Evolutionary conservation across 108 stramenopile genomes (phyloP).

Genomic region (Skeletonema menzelii): DNA sequence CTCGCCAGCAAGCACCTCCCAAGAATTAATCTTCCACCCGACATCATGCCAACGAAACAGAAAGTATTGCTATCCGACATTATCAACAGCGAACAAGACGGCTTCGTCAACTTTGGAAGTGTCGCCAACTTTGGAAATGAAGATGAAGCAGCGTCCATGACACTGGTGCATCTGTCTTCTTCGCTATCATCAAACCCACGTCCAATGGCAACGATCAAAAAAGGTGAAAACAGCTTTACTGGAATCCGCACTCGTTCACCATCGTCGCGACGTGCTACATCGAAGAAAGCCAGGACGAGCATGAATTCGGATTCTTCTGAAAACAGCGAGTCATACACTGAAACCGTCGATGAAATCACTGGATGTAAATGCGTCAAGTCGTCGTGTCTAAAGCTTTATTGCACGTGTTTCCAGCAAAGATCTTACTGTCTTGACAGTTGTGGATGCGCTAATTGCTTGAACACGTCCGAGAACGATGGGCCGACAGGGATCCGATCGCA

Average conservation of each 20-base stretch:
- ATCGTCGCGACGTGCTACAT: background rate
- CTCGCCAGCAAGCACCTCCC: too few species aligned
- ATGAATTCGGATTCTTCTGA: background rate
- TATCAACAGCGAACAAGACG: background rate
- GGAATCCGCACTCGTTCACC: background rate
- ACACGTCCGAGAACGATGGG: background rate
- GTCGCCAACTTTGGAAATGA: background rate
- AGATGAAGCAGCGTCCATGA: background rate
- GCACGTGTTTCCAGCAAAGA: background rate
- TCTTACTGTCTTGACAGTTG: background rate
- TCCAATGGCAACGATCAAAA: background rate
- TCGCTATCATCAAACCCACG: background rate
- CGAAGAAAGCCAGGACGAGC: background rate
- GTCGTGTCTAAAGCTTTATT: background rate
- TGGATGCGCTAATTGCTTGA: background rate
- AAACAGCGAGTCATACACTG: background rate
- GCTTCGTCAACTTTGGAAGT: too few species aligned
- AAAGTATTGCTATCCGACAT: background rate
- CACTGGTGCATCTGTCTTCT: background rate
- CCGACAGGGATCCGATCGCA: background rate
- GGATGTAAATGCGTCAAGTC: constrained; percentile 1
- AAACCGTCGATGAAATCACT: background rate
- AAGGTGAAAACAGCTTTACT: background rate
- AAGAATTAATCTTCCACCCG: background rate
- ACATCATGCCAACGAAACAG: background rate